A percentile compares a stretch with the other conserved stretches of the same genome.
phyloP scores from a whole-genome alignment of 345 rosid genomes.

The Erucastrum elatum region DNA sequence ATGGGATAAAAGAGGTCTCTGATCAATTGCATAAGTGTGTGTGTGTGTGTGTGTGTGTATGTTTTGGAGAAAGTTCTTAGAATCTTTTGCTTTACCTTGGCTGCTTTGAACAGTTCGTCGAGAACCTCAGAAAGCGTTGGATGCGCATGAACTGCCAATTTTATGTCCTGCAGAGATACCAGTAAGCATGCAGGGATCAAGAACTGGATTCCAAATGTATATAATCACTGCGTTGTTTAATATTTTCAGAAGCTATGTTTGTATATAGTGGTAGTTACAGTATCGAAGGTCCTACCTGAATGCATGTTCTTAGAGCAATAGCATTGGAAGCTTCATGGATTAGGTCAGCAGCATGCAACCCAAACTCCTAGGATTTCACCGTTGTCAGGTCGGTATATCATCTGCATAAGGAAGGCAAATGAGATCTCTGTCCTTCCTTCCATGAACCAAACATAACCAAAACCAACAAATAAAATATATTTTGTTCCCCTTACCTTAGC shows the following conservation, averaged over 20 bases:
- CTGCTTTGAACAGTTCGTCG: constrained; percentile 94
- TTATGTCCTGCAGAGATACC: constrained; percentile 66
- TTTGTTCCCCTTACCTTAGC: constrained; percentile 66
- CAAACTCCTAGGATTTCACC: constrained; percentile 99
- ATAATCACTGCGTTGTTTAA: neutral
- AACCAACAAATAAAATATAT: no score
- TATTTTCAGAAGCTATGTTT: no score
- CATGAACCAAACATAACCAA: neutral
- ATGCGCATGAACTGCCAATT: constrained; percentile 95
- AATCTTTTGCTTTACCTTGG: constrained; percentile 60
- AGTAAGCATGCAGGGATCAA: constrained; percentile 28
- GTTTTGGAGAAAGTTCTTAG: neutral
- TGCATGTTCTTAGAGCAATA: constrained; percentile 79
- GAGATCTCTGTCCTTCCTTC: constrained; percentile 21
- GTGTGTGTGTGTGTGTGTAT: no score
- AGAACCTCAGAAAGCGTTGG: constrained; percentile 96
- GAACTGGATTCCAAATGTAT: neutral
- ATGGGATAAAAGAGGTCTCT: neutral
- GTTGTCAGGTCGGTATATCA: constrained; percentile 93
- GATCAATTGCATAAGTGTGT: neutral
- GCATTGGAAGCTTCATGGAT: constrained; percentile 99
- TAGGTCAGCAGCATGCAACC: constrained; percentile 98
- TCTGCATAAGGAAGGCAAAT: constrained; percentile 46
- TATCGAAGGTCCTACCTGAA: constrained; percentile 51
- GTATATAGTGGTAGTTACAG: neutral